A percentile compares a stretch with the other conserved stretches of the same genome.
Conservation (phyloP, 2,329 filamentous ascomycete genomes). For the Coniochaeta sp. region DNA sequence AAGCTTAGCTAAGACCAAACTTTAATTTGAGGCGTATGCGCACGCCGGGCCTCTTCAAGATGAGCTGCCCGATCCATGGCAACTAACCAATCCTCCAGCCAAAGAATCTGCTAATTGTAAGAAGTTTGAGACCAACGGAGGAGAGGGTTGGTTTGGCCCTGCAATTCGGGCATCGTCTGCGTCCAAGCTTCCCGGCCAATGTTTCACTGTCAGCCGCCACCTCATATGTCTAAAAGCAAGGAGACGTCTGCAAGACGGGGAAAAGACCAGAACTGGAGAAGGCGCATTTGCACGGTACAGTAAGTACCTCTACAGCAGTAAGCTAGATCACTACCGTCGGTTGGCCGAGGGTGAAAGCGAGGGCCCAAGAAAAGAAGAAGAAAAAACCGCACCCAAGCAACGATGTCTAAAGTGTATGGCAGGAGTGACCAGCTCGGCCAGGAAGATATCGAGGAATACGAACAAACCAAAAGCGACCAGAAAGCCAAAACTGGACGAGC, state of each 20-base stretch:
- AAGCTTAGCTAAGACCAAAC: neutral
- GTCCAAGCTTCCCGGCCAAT: constrained; percentile 5
- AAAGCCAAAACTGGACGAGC: neutral
- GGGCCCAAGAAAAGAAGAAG: too few species aligned
- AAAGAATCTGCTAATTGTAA: neutral
- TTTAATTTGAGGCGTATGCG: neutral
- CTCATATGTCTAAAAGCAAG: neutral
- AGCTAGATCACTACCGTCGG: neutral
- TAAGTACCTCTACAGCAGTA: neutral
- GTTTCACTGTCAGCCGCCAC: constrained; percentile 13
- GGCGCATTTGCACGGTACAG: neutral
- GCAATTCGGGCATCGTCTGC: neutral
- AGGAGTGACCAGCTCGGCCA: neutral
- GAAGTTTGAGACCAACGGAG: neutral
- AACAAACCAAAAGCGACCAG: neutral
- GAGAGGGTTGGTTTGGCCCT: neutral
- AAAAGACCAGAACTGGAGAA: neutral
- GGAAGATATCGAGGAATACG: too few species aligned
- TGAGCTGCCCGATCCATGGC: neutral
- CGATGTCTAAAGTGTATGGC: neutral
- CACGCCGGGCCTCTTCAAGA: neutral
- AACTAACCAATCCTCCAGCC: neutral
- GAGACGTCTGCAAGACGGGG: neutral
- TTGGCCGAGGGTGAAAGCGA: neutral
- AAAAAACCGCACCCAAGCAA: neutral